Evolutionary conservation across 129 eudicot genomes (phyloP), one percentile per base, ranked within the genome.

Genomic region (Oenanthe sinensis): DNA sequence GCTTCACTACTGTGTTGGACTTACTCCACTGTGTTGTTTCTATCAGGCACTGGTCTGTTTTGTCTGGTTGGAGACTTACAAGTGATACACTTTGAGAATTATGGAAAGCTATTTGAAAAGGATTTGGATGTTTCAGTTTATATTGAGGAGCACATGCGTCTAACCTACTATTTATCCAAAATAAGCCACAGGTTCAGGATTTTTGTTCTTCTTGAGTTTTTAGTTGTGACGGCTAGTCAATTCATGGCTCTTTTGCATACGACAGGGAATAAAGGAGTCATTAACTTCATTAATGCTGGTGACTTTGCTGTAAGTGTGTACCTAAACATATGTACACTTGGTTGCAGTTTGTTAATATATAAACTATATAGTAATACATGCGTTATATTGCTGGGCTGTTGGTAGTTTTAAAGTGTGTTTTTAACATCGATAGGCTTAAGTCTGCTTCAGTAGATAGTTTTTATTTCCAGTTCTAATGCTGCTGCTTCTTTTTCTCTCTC

Each of bases 111-210:
- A 52, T 62, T 89, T 39, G 88, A 86, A 58, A 86, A 77, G 46
- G 86, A 89, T 72, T 52, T 82, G 81, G 93, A 89, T 75, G 88
- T 86, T 73, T 78, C 85, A 46, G 84, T 84, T 70, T 89, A 86
- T 68, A 89, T 89, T 8, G 85, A 89, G 68, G 93, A 89, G 79
- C 93, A 89, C 81, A 82, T 74, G 81, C 84, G 83, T 78, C 79
- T 89, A 14, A 84, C 85, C 30, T 75, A 58, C 71, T 75, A 84
- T 76, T 78, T 89, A 30, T 89, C 90, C 24, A 89, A 86, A 77
- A 89, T 89, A 77, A 89, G 90, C 73, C 93, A 86, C 79, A 82
- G 93, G 76, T 89, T 86, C 82, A 60, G 93, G n/a, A 78, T 89
- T 9, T 89, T 86, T 75, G 77, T 84, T 30, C 87, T 89, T 16